These are phyloP conservation scores for Tanacetum coccineum DNA, from an alignment of 129 eudicot species.

Conservation along the genomic window DNA sequence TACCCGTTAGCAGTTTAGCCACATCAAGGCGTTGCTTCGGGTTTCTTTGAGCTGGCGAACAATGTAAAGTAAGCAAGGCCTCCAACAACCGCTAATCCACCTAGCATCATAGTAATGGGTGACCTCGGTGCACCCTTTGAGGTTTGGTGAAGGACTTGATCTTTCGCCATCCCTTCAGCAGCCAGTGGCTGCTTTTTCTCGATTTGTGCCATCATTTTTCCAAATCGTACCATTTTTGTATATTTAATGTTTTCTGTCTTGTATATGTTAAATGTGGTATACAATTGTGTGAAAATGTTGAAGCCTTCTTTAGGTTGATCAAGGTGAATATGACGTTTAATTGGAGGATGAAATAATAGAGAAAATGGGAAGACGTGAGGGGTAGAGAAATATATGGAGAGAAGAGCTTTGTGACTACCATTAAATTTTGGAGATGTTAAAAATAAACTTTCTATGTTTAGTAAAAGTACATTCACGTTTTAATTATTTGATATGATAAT, in stretches of 20 bases:
- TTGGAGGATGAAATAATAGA: slow-evolving; percentile 28
- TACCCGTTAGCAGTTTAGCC: slow-evolving; percentile 50
- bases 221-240: slow-evolving; percentile 39
- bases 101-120: slow-evolving; percentile 46
- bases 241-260: slow-evolving; percentile 2
- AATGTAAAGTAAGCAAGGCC: slow-evolving; percentile 50
- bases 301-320: slow-evolving; percentile 15
- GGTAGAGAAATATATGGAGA: slow-evolving; percentile 27
- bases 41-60: slow-evolving; percentile 67
- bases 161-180: slow-evolving; percentile 27
- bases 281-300: slow-evolving; percentile 11
- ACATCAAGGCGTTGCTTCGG: slow-evolving; percentile 79
- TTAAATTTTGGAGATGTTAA: slow-evolving; percentile 19
- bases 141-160: slow-evolving; percentile 58
- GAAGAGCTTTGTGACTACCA: slow-evolving; percentile 22
- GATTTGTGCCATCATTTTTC: slow-evolving; percentile 35
- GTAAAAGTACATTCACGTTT: no score
- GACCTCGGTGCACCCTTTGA: slow-evolving; percentile 39
- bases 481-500: no score
- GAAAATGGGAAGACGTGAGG: slow-evolving; percentile 29
- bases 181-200: slow-evolving; percentile 34
- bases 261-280: slow-evolving; percentile 10
- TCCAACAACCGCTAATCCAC: slow-evolving; percentile 45
- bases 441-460: neutral
- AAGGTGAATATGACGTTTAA: slow-evolving; percentile 28